phyloP scores from a whole-genome alignment of 2,329 filamentous ascomycete genomes.

The Alternaria brassicicola region DNA sequence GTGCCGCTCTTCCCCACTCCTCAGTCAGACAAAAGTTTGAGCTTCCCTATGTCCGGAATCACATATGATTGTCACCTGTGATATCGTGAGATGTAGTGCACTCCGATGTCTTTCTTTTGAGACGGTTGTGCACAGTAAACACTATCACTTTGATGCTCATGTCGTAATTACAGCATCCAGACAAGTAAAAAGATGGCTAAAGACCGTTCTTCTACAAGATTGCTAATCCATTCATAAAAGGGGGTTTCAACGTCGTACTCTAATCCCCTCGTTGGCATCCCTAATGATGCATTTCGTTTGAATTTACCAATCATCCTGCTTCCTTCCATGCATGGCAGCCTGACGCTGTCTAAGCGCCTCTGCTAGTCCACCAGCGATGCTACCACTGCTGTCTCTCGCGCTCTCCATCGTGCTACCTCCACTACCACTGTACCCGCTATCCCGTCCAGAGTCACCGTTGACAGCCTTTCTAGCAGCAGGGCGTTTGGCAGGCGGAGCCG shows the following conservation, averaged over 20 bases:
- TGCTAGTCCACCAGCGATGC: conserved; percentile 57
- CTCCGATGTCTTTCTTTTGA: background rate
- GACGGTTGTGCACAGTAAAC: background rate
- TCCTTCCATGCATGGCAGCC: conserved; percentile 55
- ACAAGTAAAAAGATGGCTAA: background rate
- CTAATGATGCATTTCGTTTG: background rate
- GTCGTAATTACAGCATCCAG: background rate
- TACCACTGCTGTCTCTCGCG: conserved; percentile 50
- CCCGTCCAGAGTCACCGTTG: conserved; percentile 66
- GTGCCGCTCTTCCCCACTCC: background rate
- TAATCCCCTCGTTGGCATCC: background rate
- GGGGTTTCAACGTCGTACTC: background rate
- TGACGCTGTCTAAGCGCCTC: conserved; percentile 57
- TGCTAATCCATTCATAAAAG: background rate
- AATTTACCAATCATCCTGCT: conserved; percentile 44
- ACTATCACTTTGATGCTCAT: background rate
- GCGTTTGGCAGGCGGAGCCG: conserved; percentile 79
- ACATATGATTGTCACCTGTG: background rate
- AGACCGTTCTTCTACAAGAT: background rate
- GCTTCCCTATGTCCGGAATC: background rate
- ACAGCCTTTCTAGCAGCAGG: conserved; percentile 75
- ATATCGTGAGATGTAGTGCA: background rate
- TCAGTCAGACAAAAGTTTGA: background rate
- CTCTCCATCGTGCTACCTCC: conserved; percentile 47
- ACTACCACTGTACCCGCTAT: conserved; percentile 59